Conservation (phyloP, 768 basidiomycete genomes). For the Xerocomellus chrysenteron region DNA sequence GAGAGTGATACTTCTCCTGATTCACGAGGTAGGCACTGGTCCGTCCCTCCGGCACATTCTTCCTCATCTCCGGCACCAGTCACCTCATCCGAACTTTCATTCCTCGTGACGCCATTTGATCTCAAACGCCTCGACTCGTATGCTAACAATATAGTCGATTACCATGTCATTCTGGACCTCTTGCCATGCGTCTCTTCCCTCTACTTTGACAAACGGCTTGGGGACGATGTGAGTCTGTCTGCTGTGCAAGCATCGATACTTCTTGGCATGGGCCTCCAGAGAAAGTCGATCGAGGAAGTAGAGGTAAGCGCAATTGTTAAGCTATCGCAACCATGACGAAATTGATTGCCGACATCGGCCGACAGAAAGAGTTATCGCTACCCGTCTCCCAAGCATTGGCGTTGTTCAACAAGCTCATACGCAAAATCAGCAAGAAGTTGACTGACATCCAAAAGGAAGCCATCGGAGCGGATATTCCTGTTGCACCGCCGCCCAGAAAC, state of each 20-base stretch:
- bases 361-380: constrained; percentile 73
- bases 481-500: constrained; percentile 32
- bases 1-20: constrained; percentile 34
- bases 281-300: constrained; percentile 85
- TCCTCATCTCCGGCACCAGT: constrained; percentile 7
- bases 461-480: constrained; percentile 62
- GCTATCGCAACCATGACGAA: neutral
- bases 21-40: constrained; percentile 34
- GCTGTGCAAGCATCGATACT: constrained; percentile 92
- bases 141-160: constrained; percentile 93
- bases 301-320: constrained; percentile 53
- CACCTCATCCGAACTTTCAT: constrained; percentile 47
- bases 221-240: constrained; percentile 65
- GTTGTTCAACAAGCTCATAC: constrained; percentile 85
- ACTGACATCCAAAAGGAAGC: constrained; percentile 78
- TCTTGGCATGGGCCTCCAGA: constrained; percentile 84
- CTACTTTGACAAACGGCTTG: constrained; percentile 78
- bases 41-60: neutral
- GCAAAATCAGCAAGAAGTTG: constrained; percentile 76
- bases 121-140: constrained; percentile 95
- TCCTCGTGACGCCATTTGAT: constrained; percentile 86
- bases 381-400: constrained; percentile 88
- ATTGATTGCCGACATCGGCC: constrained; percentile 1
- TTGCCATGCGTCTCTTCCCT: constrained; percentile 79
- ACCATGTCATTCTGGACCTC: constrained; percentile 92